A percentile compares a stretch with the other conserved stretches of the same genome.
Evolutionary conservation across 139 green algal genomes (phyloP).

Genomic region (Coccomyxa sp.): DNA sequence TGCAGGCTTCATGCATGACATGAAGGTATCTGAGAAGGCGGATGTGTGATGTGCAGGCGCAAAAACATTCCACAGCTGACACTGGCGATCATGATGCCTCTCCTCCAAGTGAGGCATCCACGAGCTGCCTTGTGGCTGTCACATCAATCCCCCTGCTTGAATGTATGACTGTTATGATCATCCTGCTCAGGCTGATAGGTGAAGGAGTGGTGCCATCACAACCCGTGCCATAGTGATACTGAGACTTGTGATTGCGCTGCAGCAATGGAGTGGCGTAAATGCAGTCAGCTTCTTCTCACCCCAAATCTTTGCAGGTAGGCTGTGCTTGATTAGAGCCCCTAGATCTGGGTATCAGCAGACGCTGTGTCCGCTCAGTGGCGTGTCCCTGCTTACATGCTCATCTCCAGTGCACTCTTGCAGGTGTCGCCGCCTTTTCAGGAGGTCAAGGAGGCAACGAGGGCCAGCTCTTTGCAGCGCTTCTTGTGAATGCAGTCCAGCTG

Average conservation of each 20-base stretch:
- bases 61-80: conserved; percentile 2
- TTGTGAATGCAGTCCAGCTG: conserved; percentile 22
- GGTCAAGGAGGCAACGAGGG: conserved; percentile 1
- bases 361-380: neutral
- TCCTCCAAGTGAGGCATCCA: neutral
- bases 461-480: conserved; percentile 15
- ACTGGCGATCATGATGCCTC: conserved; percentile 11
- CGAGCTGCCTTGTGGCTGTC: neutral
- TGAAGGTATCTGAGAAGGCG: neutral
- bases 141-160: no score
- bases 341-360: neutral
- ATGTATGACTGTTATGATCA: no score
- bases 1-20: neutral
- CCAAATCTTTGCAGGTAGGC: conserved; percentile 11
- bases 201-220: no score
- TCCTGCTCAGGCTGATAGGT: neutral
- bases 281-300: conserved; percentile 23
- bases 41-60: neutral
- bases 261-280: conserved; percentile 17
- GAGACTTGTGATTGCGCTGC: neutral
- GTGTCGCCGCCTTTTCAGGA: conserved; percentile 7
- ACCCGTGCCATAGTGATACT: no score
- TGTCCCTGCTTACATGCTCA: neutral
- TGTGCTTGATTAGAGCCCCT: neutral
- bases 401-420: neutral